A percentile compares a stretch with the other conserved stretches of the same genome.
Conservation (phyloP, 257 asterid species). For the Scutellaria baicalensis region DNA sequence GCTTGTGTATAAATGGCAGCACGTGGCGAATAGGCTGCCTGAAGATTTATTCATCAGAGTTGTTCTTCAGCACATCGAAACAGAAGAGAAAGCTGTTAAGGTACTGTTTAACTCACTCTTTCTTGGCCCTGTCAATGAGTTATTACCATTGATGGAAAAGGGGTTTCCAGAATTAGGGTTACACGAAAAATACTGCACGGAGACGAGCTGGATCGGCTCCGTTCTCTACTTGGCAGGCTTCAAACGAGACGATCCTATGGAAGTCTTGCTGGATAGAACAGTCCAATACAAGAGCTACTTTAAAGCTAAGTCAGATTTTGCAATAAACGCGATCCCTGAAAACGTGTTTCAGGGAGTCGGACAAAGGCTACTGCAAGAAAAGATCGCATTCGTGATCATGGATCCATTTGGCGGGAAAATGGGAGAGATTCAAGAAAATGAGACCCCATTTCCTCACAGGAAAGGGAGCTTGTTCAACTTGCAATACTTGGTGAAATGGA, state of each 20-base stretch:
- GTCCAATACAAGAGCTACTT: slow-evolving; percentile 24
- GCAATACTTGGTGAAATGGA: slow-evolving; percentile 55
- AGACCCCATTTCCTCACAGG: slow-evolving; percentile 63
- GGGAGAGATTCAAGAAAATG: slow-evolving; percentile 23
- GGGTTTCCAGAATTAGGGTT: slow-evolving; percentile 38
- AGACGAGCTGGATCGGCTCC: slow-evolving; percentile 61
- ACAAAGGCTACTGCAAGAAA: slow-evolving; percentile 20
- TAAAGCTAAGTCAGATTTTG: slow-evolving; percentile 58
- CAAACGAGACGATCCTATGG: neutral
- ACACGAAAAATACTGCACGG: slow-evolving; percentile 21
- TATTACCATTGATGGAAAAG: slow-evolving; percentile 11
- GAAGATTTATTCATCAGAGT: slow-evolving; percentile 18
- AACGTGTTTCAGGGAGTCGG: slow-evolving; percentile 18
- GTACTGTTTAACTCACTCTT: slow-evolving; percentile 30
- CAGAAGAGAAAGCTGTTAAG: neutral
- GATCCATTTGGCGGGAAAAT: slow-evolving; percentile 62
- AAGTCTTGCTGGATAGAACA: slow-evolving; percentile 22
- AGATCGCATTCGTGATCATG: slow-evolving; percentile 28
- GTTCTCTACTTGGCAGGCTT: slow-evolving; percentile 18
- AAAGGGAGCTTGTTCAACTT: slow-evolving; percentile 36
- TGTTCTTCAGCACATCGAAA: slow-evolving; percentile 2
- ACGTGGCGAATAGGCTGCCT: slow-evolving; percentile 18
- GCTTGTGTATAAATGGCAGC: slow-evolving; percentile 42
- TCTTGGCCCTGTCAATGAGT: slow-evolving; percentile 22
- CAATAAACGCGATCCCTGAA: slow-evolving; percentile 21